Conservation (phyloP, 2,329 filamentous ascomycete species). For the Helminthosporium solani region DNA sequence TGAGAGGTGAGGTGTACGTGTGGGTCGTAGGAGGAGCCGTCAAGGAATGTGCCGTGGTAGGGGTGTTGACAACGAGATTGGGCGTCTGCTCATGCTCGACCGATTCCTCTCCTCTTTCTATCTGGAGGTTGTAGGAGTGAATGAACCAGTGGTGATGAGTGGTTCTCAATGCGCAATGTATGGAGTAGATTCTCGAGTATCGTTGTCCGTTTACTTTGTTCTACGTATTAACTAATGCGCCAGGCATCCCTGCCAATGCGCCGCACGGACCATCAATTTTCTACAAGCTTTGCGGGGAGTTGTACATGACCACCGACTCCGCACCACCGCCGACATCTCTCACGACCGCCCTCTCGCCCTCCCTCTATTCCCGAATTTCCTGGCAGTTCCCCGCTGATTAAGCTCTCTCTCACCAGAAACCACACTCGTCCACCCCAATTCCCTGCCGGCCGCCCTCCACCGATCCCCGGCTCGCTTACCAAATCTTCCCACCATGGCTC, state of each 20-base stretch:
- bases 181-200: no score
- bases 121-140: not conserved
- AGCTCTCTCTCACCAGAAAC: no score
- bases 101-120: not conserved
- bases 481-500: constrained; percentile 23
- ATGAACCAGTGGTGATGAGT: not conserved
- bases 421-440: no score
- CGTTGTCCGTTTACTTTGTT: no score
- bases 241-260: not conserved
- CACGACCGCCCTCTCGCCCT: not conserved
- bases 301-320: not conserved
- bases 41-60: no score
- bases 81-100: not conserved
- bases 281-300: not conserved
- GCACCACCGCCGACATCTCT: not conserved
- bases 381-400: no score
- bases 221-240: no score
- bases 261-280: not conserved
- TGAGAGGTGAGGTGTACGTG: no score
- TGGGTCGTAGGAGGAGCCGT: no score
- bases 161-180: not conserved
- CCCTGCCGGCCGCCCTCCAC: no score
- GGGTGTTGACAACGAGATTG: no score
- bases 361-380: not conserved
- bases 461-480: not conserved